Conservation (phyloP, 495 filamentous ascomycete species). For the Penicillium dipodomyicola region DNA sequence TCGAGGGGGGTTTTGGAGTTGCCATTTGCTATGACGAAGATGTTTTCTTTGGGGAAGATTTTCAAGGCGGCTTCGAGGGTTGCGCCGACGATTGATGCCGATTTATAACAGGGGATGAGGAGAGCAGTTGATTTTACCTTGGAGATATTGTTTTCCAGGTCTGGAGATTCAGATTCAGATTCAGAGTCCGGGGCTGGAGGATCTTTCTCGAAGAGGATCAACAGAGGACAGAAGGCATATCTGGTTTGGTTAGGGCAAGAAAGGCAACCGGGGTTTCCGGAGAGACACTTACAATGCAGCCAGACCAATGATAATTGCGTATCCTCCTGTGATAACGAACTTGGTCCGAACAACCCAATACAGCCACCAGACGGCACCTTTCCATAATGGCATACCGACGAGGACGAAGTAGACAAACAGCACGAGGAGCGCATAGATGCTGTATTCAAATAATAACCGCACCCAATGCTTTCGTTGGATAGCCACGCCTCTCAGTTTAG, state of each 20-base stretch:
- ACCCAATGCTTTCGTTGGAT: slow-evolving; percentile 35
- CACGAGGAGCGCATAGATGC: slow-evolving; percentile 31
- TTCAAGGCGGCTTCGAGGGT: slow-evolving; percentile 46
- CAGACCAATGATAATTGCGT: slow-evolving; percentile 36
- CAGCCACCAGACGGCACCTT: slow-evolving; percentile 42
- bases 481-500: slow-evolving; percentile 28
- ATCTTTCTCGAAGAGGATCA: slow-evolving; percentile 41
- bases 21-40: slow-evolving; percentile 48
- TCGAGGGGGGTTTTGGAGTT: slow-evolving; percentile 41
- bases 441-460: slow-evolving; percentile 37
- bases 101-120: slow-evolving; percentile 50
- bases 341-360: slow-evolving; percentile 38
- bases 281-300: slow-evolving; percentile 29
- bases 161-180: slow-evolving; percentile 4
- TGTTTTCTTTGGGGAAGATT: slow-evolving; percentile 44
- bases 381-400: slow-evolving; percentile 42
- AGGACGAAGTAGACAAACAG: slow-evolving; percentile 42
- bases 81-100: slow-evolving; percentile 39
- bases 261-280: not conserved
- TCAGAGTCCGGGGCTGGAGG: slow-evolving; percentile 20
- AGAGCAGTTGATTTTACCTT: slow-evolving; percentile 39
- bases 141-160: slow-evolving; percentile 18
- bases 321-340: slow-evolving; percentile 38
- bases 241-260: slow-evolving; percentile 13
- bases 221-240: slow-evolving; percentile 40